Evolutionary conservation across 345 rosid species (phyloP).

Genomic region (Noccaea caerulescens): DNA sequence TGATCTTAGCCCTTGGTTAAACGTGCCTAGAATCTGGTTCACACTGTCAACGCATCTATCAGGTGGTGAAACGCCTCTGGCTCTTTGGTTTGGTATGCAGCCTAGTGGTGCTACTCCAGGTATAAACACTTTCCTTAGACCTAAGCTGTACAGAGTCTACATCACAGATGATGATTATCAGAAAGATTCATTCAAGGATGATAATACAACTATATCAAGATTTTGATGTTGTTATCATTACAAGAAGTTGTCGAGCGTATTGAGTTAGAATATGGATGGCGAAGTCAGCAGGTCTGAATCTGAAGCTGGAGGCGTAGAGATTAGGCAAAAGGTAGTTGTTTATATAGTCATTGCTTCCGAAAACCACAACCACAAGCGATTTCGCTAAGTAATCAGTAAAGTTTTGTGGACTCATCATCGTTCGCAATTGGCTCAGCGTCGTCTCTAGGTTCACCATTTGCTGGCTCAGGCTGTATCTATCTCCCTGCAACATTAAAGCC

Average conservation of each 20-base stretch:
- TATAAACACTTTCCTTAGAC: slow-evolving; percentile 68
- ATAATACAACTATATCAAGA: neutral
- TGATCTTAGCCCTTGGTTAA: slow-evolving; percentile 68
- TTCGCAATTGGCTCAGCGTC: slow-evolving; percentile 61
- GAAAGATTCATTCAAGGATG: neutral
- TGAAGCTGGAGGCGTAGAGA: slow-evolving; percentile 59
- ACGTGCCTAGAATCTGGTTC: slow-evolving; percentile 68
- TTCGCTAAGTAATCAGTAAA: slow-evolving; percentile 53
- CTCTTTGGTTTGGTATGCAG: slow-evolving; percentile 83
- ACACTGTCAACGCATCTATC: slow-evolving; percentile 72
- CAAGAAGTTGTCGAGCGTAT: slow-evolving; percentile 69
- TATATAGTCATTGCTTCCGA: slow-evolving; percentile 96
- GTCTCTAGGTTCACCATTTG: slow-evolving; percentile 71
- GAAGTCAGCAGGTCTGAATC: slow-evolving; percentile 58
- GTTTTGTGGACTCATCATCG: slow-evolving; percentile 53
- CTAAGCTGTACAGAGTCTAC: slow-evolving; percentile 69
- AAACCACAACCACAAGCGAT: slow-evolving; percentile 60
- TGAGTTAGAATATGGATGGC: slow-evolving; percentile 66
- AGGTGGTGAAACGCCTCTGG: slow-evolving; percentile 48
- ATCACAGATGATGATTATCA: slow-evolving; percentile 3
- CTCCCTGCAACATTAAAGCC: slow-evolving; percentile 54
- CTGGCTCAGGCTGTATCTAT: slow-evolving; percentile 61
- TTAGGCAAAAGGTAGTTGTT: slow-evolving; percentile 86
- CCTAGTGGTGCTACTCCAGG: slow-evolving; percentile 79
- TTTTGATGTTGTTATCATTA: slow-evolving; percentile 29